Percentiles rank a stretch among this genome's conserved stretches.
phyloP scores from a whole-genome alignment of 257 asterid genomes.

The Prunella vulgaris region DNA sequence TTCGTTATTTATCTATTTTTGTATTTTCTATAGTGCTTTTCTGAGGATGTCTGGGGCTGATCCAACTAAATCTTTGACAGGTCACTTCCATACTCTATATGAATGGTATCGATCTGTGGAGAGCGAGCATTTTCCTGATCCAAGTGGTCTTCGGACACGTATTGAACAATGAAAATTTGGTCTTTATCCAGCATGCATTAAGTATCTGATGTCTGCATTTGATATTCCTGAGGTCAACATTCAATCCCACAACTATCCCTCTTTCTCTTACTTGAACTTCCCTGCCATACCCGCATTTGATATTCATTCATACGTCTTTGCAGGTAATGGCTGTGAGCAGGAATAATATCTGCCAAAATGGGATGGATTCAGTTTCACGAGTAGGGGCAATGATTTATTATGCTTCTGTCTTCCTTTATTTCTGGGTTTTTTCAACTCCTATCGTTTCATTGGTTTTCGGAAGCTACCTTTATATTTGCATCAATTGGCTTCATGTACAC shows the following conservation, averaged over 20 bases:
- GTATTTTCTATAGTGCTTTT: neutral
- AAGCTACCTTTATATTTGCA: slow-evolving; percentile 92
- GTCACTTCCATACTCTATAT: slow-evolving; percentile 89
- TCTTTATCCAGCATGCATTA: slow-evolving; percentile 97
- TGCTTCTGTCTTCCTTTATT: slow-evolving; percentile 93
- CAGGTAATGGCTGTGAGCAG: slow-evolving; percentile 98
- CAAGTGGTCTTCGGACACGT: slow-evolving; percentile 90
- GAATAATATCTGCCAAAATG: slow-evolving; percentile 78
- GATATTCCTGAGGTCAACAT: slow-evolving; percentile 83
- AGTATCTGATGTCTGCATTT: slow-evolving; percentile 95
- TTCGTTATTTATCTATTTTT: neutral
- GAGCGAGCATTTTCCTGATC: slow-evolving; percentile 96
- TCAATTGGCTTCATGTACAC: slow-evolving; percentile 96
- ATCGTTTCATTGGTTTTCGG: slow-evolving; percentile 91
- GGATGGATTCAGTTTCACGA: slow-evolving; percentile 78
- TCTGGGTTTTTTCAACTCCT: slow-evolving; percentile 98
- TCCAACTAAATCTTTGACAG: slow-evolving; percentile 33
- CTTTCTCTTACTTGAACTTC: neutral
- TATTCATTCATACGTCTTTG: neutral
- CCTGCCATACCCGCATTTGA: neutral
- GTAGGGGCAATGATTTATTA: slow-evolving; percentile 81
- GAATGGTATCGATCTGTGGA: slow-evolving; percentile 91
- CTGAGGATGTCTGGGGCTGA: neutral
- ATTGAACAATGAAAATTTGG: slow-evolving; percentile 97
- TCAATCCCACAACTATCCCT: neutral